Evolutionary conservation across 2,329 filamentous ascomycete species (phyloP).

Genomic region (Apiospora rasikravindrae): DNA sequence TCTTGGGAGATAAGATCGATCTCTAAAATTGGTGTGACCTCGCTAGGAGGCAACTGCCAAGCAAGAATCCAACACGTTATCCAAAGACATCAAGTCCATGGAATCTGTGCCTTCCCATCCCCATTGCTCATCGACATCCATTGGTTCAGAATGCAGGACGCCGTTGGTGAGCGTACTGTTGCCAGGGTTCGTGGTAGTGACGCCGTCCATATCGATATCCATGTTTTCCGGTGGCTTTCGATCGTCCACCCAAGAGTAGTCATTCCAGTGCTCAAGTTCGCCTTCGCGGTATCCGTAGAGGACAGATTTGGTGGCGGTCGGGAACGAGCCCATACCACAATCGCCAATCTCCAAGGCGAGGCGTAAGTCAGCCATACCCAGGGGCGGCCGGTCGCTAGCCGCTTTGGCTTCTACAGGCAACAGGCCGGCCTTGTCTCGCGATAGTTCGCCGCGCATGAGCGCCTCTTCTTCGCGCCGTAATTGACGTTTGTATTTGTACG

Average conservation of each 20-base stretch:
- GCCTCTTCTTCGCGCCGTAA: slow-evolving; percentile 78
- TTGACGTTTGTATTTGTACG: slow-evolving; percentile 76
- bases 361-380: slow-evolving; percentile 80
- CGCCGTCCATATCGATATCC: slow-evolving; percentile 39
- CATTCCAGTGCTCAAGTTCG: slow-evolving; percentile 71
- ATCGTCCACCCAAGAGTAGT: slow-evolving; percentile 60
- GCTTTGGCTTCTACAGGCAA: slow-evolving; percentile 82
- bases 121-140: slow-evolving; percentile 59
- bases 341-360: slow-evolving; percentile 79
- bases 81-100: slow-evolving; percentile 57
- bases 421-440: slow-evolving; percentile 76
- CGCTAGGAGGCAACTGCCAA: slow-evolving; percentile 48
- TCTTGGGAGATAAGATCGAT: not conserved
- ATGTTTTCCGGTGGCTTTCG: slow-evolving; percentile 35
- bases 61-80: slow-evolving; percentile 62
- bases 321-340: slow-evolving; percentile 77
- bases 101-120: slow-evolving; percentile 66
- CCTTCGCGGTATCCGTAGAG: slow-evolving; percentile 75
- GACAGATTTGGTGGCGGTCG: slow-evolving; percentile 73
- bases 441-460: slow-evolving; percentile 73
- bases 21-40: slow-evolving; percentile 29
- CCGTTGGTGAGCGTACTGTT: slow-evolving; percentile 52
- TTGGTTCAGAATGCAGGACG: slow-evolving; percentile 52
- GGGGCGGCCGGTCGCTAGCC: slow-evolving; percentile 70
- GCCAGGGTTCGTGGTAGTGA: slow-evolving; percentile 43